Evolutionary conservation across 148 eudicot genomes (phyloP).

Genomic region (Mesembryanthemum crystallinum): DNA sequence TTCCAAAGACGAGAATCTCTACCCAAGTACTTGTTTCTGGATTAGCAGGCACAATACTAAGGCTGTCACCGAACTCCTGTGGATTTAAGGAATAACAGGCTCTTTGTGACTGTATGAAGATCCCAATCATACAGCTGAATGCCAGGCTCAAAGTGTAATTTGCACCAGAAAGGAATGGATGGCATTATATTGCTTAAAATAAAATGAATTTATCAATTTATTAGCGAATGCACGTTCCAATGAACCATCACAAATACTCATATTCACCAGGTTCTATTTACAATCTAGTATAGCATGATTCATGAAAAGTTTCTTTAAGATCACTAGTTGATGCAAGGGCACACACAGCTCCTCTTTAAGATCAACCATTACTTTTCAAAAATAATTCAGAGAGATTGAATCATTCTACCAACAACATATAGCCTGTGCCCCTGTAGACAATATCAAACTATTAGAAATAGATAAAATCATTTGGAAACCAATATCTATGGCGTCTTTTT

Average conservation of each 20-base stretch:
- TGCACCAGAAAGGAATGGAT: neutral
- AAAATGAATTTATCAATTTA: neutral
- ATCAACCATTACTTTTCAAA: too few relatives aligned
- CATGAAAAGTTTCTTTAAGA: neutral
- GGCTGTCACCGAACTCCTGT: neutral
- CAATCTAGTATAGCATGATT: neutral
- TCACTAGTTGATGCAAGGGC: neutral
- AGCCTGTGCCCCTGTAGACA: too few relatives aligned
- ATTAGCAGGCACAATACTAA: neutral
- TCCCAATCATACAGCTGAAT: slow-evolving; percentile 1
- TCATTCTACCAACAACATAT: too few relatives aligned
- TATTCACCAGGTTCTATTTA: neutral
- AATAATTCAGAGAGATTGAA: too few relatives aligned
- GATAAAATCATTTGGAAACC: too few relatives aligned
- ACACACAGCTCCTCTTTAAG: too few relatives aligned
- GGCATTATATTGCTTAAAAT: neutral
- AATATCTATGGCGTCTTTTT: too few relatives aligned
- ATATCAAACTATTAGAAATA: too few relatives aligned
- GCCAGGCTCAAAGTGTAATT: neutral
- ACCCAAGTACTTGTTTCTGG: neutral
- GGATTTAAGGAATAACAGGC: neutral
- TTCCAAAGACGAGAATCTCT: neutral
- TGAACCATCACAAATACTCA: neutral
- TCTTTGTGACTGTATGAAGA: neutral
- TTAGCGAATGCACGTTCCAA: neutral